Percentiles rank a stretch among this genome's conserved stretches.
Conservation (phyloP, 495 filamentous ascomycete species). For the Copromyces sp. region DNA sequence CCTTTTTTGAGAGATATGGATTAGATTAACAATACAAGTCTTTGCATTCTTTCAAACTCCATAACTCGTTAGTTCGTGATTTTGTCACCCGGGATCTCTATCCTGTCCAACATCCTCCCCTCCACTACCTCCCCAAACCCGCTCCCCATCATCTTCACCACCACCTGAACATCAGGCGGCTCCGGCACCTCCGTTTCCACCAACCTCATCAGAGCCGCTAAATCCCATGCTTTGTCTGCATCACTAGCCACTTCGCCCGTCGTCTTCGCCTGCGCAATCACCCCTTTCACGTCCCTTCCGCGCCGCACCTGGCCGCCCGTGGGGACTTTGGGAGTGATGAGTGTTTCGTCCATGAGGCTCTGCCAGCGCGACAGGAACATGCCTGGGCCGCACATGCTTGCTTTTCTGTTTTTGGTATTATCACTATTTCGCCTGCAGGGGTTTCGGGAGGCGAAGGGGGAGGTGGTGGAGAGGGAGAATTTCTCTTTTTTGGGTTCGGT, state of each 20-base stretch:
- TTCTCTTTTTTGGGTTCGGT: neutral
- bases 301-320: slow-evolving; percentile 32
- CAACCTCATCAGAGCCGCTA: slow-evolving; percentile 5
- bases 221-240: slow-evolving; percentile 10
- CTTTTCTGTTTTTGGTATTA: slow-evolving; percentile 3
- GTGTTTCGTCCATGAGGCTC: slow-evolving; percentile 46
- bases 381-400: slow-evolving; percentile 44
- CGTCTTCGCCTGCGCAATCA: slow-evolving; percentile 38
- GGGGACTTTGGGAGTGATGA: slow-evolving; percentile 42
- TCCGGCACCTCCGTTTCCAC: slow-evolving; percentile 12
- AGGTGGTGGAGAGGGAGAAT: neutral
- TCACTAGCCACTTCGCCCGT: slow-evolving; percentile 30
- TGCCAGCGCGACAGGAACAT: slow-evolving; percentile 57
- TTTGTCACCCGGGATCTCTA: neutral
- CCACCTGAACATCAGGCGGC: slow-evolving; percentile 27
- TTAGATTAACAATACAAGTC: neutral
- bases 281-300: slow-evolving; percentile 41
- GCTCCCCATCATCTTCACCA: slow-evolving; percentile 27
- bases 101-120: neutral
- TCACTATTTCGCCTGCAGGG: neutral
- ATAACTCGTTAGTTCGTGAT: neutral
- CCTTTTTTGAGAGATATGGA: neutral
- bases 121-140: slow-evolving; percentile 26
- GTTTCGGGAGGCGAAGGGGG: neutral
- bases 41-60: slow-evolving; percentile 3